Conservation (phyloP, 331 rosid species). For the Rhamnella rubrinervis region DNA sequence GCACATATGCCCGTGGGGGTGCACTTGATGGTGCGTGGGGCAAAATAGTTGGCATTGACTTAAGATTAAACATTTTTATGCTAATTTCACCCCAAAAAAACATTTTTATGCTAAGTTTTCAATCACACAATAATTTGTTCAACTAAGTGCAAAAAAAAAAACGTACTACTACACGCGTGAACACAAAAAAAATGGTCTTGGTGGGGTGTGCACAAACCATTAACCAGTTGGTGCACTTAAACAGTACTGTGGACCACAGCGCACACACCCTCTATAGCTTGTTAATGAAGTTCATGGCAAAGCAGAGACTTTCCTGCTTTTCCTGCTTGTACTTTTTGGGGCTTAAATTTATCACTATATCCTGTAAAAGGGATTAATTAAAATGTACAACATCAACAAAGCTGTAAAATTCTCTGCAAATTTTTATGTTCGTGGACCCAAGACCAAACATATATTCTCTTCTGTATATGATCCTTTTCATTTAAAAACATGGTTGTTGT, state of each 20-base stretch:
- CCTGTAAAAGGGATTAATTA: neutral
- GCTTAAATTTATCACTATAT: neutral
- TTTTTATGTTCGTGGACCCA: conserved; percentile 16
- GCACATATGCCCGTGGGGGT: neutral
- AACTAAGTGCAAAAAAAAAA: conserved; percentile 23
- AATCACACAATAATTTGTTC: conserved; percentile 33
- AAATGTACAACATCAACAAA: conserved; percentile 11
- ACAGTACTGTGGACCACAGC: conserved; percentile 25
- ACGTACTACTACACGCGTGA: no score
- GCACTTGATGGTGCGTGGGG: conserved; percentile 7
- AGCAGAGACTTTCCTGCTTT: neutral
- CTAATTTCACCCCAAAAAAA: no score
- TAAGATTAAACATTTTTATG: conserved; percentile 4
- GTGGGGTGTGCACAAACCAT: conserved; percentile 20
- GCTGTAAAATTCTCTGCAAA: conserved; percentile 7
- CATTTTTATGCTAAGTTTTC: conserved; percentile 13
- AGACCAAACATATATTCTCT: conserved; percentile 30
- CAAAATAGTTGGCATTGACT: conserved; percentile 2
- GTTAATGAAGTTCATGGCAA: neutral
- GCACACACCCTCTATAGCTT: conserved; percentile 2
- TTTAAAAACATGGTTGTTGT: conserved; percentile 54
- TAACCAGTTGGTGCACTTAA: conserved; percentile 25
- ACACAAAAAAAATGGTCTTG: neutral
- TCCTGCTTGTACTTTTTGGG: conserved; percentile 13
- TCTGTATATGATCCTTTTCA: conserved; percentile 2